Evolutionary conservation across 768 basidiomycete genomes (phyloP).

Genomic region (Mycena galopus): DNA sequence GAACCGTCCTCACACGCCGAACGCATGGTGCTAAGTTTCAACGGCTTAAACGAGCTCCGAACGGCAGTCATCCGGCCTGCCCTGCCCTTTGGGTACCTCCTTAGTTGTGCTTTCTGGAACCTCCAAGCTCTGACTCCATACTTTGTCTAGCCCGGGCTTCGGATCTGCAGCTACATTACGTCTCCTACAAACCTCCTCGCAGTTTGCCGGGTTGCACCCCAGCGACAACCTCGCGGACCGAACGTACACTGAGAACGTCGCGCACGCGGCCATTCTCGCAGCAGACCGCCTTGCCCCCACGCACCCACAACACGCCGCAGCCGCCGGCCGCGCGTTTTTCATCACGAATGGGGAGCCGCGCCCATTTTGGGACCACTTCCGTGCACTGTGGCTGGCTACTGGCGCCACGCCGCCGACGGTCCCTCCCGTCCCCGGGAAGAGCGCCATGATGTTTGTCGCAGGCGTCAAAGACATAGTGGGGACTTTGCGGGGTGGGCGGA

Average conservation of each 20-base stretch:
- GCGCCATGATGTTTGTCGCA: not conserved
- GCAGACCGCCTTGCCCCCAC: conserved; percentile 56
- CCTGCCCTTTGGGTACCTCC: conserved; percentile 6
- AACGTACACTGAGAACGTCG: conserved; percentile 69
- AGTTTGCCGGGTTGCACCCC: conserved; percentile 51
- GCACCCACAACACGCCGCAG: conserved; percentile 50
- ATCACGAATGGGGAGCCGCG: conserved; percentile 68
- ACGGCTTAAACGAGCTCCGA: not conserved
- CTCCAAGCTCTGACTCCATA: not conserved
- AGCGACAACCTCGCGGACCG: conserved; percentile 65
- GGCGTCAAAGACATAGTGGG: conserved; percentile 18
- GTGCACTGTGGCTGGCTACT: conserved; percentile 54
- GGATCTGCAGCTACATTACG: conserved; percentile 41
- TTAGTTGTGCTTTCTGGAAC: not conserved
- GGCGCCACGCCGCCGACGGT: conserved; percentile 43
- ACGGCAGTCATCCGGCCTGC: conserved; percentile 27
- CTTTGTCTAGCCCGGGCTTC: conserved; percentile 45
- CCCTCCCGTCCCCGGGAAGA: not conserved
- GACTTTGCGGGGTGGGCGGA: conserved; percentile 54
- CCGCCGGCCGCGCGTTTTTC: conserved; percentile 67
- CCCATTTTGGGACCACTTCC: conserved; percentile 64
- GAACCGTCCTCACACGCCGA: conserved; percentile 7
- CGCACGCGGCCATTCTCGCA: conserved; percentile 66
- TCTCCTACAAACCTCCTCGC: conserved; percentile 10
- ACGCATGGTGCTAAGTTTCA: conserved; percentile 29